Base-by-base conservation (phyloP, 495 filamentous ascomycete genomes). In the Talaromyces ruber region DNA sequence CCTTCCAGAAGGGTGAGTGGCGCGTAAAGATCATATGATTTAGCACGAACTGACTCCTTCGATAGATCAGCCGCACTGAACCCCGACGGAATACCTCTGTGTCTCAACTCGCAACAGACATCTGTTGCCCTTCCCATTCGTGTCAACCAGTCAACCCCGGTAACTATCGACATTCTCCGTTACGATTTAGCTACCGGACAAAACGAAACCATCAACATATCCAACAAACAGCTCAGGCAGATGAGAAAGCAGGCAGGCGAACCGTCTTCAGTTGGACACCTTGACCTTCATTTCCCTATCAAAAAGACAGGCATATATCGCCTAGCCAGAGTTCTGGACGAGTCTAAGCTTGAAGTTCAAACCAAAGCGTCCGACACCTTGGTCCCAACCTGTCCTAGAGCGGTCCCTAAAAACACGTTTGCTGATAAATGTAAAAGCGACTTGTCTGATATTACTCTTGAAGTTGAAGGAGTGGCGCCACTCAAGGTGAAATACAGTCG, bases 291-390 rank as follows among this genome's bases (percentile, higher is more conserved):
- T 29, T 85, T 88, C 56, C 75, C 82, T 2, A 77, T 92, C 11
- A 92, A 89, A 74, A 89, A 92, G 70, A 84, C 91, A 2, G 94
- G 94, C 21, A 83, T 91, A 37, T 98, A 98, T 72, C 83, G 87
- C 43, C 80, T 98, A 16, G 80, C 86, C 45, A 88, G 86, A 62
- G 92, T 97, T 8, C 80, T 96, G 25, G 94, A 98, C 70, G 87
- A 97, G 70, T 91, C 93, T 57, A 92, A 96, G 68, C 82, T 98
- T 3, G 93, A 97, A 69, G 92, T 98, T 11, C 89, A 90, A 60
- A 83, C 88, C 62, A 80, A 82, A 39, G 78, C 75, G 9, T 90
- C 88, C 14, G 86, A 90, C 67, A 87, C 92, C 0, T 82, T 94
- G 51, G 88, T 98, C 60, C 89, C 92, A 22, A 73, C 81, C 26